phyloP scores from a whole-genome alignment of 257 asterid genomes.

The Thymus quinquecostatus region DNA sequence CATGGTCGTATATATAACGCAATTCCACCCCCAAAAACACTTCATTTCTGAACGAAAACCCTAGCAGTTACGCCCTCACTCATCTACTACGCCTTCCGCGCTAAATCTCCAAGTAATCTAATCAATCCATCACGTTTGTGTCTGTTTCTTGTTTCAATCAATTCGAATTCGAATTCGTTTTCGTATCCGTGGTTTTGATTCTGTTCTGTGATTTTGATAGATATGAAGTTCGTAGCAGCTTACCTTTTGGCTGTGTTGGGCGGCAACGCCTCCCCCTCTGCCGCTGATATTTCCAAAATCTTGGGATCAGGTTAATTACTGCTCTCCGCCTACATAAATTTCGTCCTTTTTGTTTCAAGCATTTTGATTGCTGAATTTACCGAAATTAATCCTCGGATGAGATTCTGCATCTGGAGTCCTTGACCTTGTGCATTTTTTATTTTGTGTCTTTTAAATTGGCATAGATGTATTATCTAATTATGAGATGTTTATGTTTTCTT shows the following conservation, averaged over 20 bases:
- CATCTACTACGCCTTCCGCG: conserved; percentile 18
- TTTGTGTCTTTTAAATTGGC: too few species aligned
- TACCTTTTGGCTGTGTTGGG: conserved; percentile 64
- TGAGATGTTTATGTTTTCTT: background rate
- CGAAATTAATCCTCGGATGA: background rate
- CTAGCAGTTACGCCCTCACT: conserved; percentile 14
- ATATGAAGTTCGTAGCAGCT: conserved; percentile 57
- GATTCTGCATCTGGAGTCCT: too few species aligned
- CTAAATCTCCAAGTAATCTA: conserved; percentile 19
- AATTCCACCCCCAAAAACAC: background rate
- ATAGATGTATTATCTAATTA: background rate
- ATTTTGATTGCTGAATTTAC: background rate
- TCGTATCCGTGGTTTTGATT: background rate
- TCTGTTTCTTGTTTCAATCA: background rate
- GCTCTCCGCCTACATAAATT: background rate
- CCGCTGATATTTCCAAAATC: conserved; percentile 44
- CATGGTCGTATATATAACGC: background rate
- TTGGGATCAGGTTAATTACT: conserved; percentile 44
- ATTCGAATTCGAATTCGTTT: background rate
- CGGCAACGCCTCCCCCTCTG: conserved; percentile 51
- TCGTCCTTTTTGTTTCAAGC: too few species aligned
- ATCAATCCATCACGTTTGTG: background rate
- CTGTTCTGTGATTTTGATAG: conserved; percentile 28
- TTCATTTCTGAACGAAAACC: background rate
- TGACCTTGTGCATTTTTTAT: too few species aligned